Evolutionary conservation across 768 basidiomycete genomes (phyloP).

Genomic region (Lactarius pseudohatsudake): DNA sequence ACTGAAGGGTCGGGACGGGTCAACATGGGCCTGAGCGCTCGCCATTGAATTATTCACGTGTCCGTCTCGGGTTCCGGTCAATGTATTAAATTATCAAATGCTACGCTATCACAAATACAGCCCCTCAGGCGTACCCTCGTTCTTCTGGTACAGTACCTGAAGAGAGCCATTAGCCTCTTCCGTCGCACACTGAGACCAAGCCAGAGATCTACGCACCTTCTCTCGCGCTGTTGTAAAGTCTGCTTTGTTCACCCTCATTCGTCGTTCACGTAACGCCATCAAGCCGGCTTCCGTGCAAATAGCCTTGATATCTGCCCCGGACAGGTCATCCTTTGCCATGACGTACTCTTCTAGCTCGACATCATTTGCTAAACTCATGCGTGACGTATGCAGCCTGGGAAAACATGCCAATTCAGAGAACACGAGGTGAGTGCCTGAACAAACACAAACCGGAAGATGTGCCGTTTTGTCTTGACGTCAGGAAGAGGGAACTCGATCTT

Average conservation of each 20-base stretch:
- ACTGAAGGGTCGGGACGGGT: neutral
- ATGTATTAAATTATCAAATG: constrained; percentile 18
- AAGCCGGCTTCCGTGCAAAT: constrained; percentile 99
- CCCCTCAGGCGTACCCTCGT: constrained; percentile 92
- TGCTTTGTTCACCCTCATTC: constrained; percentile 90
- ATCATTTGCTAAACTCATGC: constrained; percentile 86
- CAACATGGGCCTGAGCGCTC: neutral
- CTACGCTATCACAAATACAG: constrained; percentile 62
- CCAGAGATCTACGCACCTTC: constrained; percentile 57
- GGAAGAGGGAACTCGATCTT: constrained; percentile 99
- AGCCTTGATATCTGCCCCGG: constrained; percentile 98
- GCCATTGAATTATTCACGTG: constrained; percentile 13
- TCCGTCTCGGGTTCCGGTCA: neutral
- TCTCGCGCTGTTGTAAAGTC: constrained; percentile 92
- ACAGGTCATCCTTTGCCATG: constrained; percentile 92
- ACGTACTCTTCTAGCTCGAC: constrained; percentile 97
- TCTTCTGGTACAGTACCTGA: constrained; percentile 91
- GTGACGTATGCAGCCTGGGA: constrained; percentile 80
- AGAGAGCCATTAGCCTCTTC: constrained; percentile 24
- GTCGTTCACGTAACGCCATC: constrained; percentile 87
- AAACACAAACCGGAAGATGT: constrained; percentile 81
- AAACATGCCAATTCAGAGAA: constrained; percentile 21
- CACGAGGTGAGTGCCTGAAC: neutral
- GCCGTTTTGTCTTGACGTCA: constrained; percentile 97
- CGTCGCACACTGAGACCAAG: constrained; percentile 17